Evolutionary conservation across 2,329 filamentous ascomycete species (phyloP).

Genomic region (Calonectria hawksworthii): DNA sequence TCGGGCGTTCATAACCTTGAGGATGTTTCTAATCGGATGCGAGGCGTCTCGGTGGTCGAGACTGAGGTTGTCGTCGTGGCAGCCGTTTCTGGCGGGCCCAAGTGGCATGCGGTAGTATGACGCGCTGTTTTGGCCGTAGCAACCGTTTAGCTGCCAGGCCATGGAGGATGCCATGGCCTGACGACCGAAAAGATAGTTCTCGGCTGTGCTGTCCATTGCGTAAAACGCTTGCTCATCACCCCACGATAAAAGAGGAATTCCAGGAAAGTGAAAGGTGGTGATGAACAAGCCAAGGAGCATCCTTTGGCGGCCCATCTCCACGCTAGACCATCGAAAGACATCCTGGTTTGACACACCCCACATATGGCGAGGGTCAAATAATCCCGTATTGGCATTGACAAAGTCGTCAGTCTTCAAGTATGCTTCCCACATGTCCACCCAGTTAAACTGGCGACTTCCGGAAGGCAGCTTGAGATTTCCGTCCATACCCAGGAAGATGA

Average conservation of each 20-base stretch:
- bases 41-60: not conserved
- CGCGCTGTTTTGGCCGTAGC: not conserved
- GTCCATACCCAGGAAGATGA: not conserved
- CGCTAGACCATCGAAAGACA: not conserved
- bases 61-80: not conserved
- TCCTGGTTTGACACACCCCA: not conserved
- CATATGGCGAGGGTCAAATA: not conserved
- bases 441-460: not conserved
- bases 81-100: not conserved
- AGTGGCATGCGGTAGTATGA: not conserved
- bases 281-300: not conserved
- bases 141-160: not conserved
- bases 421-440: not conserved
- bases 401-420: not conserved
- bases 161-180: not conserved
- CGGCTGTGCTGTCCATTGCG: not conserved
- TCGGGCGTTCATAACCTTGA: not conserved
- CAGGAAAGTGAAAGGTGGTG: not conserved
- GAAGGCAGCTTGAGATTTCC: not conserved
- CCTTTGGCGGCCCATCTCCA: not conserved
- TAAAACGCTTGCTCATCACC: not conserved
- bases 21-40: not conserved
- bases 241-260: not conserved
- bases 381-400: not conserved
- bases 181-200: not conserved